Conservation (phyloP, 371 early-diverging fungal genomes). For the Chytridium lagenaria region DNA sequence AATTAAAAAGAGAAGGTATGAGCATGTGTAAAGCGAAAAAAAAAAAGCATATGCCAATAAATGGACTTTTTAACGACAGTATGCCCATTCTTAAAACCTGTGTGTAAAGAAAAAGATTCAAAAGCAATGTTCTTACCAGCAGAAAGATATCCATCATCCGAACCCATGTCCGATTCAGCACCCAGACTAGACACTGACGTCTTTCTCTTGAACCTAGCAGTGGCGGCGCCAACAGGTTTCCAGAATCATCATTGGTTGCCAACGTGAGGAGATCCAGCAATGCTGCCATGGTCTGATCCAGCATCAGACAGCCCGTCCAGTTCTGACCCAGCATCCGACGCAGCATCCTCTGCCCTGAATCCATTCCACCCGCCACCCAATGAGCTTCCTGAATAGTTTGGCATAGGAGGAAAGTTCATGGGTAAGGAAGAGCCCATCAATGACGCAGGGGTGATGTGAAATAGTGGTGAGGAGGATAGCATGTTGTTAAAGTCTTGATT, state of each 20-base stretch:
- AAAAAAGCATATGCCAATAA: too few relatives aligned
- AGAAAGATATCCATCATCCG: conserved; percentile 14
- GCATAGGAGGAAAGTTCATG: not conserved
- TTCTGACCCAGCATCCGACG: conserved; percentile 13
- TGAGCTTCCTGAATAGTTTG: not conserved
- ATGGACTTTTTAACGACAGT: too few relatives aligned
- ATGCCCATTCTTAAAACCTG: not conserved
- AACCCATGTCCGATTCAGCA: not conserved
- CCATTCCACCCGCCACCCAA: not conserved
- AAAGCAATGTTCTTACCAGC: not conserved
- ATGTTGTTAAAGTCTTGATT: not conserved
- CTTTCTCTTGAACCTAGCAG: not conserved
- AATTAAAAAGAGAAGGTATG: not conserved
- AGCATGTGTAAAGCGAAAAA: not conserved
- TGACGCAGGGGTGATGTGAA: not conserved
- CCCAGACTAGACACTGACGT: not conserved
- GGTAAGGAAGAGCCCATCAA: not conserved
- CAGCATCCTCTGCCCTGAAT: conserved; percentile 12
- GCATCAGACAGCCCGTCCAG: not conserved
- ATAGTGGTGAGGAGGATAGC: not conserved
- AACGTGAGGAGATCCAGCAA: conserved; percentile 1
- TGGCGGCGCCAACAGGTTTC: not conserved
- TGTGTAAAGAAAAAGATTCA: not conserved
- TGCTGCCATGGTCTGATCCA: conserved; percentile 14
- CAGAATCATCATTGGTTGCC: not conserved